A percentile compares a stretch with the other conserved stretches of the same genome.
These are phyloP conservation scores for Nematodospora valgi DNA, from an alignment of 805 yeast genomes.

Conservation along the genomic window DNA sequence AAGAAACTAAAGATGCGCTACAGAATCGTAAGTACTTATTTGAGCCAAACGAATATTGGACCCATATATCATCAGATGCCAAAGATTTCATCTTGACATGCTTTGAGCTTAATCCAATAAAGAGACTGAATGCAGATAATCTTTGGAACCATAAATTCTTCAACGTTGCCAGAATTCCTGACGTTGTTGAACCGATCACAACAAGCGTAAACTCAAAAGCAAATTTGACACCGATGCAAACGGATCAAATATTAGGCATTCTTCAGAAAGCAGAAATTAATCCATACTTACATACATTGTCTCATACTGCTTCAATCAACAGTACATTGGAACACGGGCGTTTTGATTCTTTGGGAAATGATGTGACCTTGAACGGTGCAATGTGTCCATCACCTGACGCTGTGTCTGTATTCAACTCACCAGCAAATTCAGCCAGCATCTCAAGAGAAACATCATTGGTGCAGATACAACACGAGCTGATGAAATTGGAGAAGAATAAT, in stretches of 20 bases:
- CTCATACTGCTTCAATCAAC: neutral
- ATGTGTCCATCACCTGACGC: slow-evolving; percentile 24
- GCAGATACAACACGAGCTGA: neutral
- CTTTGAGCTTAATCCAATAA: slow-evolving; percentile 41
- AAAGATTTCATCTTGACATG: slow-evolving; percentile 57
- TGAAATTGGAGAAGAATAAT: too few species aligned
- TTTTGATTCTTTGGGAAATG: slow-evolving; percentile 11
- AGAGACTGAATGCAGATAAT: slow-evolving; percentile 32
- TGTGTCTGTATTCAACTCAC: slow-evolving; percentile 24
- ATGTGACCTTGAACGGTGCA: slow-evolving; percentile 20
- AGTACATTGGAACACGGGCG: slow-evolving; percentile 1
- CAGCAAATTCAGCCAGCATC: slow-evolving; percentile 7
- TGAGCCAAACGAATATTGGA: slow-evolving; percentile 61
- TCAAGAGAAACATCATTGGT: slow-evolving; percentile 4
- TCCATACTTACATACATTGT: neutral
- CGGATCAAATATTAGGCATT: slow-evolving; percentile 1
- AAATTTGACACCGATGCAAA: slow-evolving; percentile 1
- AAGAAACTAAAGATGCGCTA: slow-evolving; percentile 67
- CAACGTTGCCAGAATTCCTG: too few species aligned
- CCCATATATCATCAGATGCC: slow-evolving; percentile 47
- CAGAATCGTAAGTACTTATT: slow-evolving; percentile 52
- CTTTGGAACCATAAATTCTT: neutral
- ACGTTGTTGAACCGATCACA: neutral
- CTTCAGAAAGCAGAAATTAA: neutral
- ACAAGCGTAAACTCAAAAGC: neutral